Conservation (phyloP, 169 alveolate genomes). For the Cryptosporidium ryanae region DNA sequence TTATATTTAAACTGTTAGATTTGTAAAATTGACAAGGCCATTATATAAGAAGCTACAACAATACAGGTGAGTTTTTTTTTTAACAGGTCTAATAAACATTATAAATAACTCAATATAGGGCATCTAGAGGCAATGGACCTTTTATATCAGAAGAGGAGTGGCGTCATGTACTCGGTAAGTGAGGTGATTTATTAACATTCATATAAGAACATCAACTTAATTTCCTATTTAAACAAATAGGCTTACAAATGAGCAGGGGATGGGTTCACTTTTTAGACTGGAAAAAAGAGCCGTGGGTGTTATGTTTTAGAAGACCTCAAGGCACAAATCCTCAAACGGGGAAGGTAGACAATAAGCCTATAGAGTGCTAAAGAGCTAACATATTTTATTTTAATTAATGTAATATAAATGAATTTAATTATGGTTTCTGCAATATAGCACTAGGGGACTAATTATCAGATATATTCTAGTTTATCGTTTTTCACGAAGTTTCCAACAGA, state of each 20-base stretch:
- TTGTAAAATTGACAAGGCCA: conserved; percentile 69
- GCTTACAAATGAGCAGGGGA: conserved; percentile 73
- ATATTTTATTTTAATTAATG: not conserved
- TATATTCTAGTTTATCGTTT: too few relatives aligned
- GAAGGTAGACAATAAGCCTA: conserved; percentile 33
- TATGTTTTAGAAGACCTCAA: conserved; percentile 69
- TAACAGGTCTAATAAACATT: not conserved
- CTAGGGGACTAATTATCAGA: too few relatives aligned
- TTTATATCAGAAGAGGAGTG: conserved; percentile 70
- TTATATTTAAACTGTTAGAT: conserved; percentile 4
- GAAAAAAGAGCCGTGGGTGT: conserved; percentile 73
- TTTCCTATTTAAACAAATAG: conserved; percentile 4
- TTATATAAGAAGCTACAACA: conserved; percentile 68
- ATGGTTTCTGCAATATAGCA: not conserved
- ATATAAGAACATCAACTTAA: not conserved
- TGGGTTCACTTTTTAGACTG: conserved; percentile 74
- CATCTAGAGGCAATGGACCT: conserved; percentile 70
- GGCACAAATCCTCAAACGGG: conserved; percentile 75
- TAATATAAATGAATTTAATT: not conserved
- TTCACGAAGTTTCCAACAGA: too few relatives aligned
- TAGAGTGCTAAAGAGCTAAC: conserved; percentile 28
- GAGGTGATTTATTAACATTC: not conserved
- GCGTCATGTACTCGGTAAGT: conserved; percentile 73
- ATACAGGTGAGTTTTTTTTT: conserved; percentile 39
- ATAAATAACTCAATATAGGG: conserved; percentile 24